A percentile compares a stretch with the other conserved stretches of the same genome.
These are phyloP conservation scores for Boletus huronensis DNA, from an alignment of 768 basidiomycete genomes.

Conservation along the genomic window DNA sequence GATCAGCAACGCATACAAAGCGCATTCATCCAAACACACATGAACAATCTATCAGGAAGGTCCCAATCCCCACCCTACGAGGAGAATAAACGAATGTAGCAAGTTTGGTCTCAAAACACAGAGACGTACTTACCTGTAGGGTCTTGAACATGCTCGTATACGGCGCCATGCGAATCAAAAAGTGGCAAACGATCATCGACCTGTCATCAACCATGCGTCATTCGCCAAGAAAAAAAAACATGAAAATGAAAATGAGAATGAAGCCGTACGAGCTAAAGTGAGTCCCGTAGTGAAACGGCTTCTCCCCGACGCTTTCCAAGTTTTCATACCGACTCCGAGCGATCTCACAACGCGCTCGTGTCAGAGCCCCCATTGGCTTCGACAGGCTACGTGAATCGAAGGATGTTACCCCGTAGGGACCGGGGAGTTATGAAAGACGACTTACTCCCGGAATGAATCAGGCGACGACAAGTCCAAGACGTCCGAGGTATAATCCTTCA, in stretches of 20 bases:
- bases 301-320: conserved; percentile 75
- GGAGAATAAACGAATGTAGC: background rate
- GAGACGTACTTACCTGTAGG: conserved; percentile 46
- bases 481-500: conserved; percentile 78
- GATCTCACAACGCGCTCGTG: conserved; percentile 66
- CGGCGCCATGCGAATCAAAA: conserved; percentile 83
- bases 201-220: conserved; percentile 12
- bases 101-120: background rate
- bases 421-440: background rate
- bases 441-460: conserved; percentile 71
- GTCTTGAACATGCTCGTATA: conserved; percentile 96
- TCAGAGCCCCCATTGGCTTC: conserved; percentile 89
- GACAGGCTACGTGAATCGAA: conserved; percentile 51
- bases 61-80: conserved; percentile 91
- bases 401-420: background rate
- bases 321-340: conserved; percentile 73
- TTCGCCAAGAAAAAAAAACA: too few species aligned
- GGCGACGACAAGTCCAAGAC: conserved; percentile 61
- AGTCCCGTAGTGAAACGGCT: conserved; percentile 90
- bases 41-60: conserved; percentile 82
- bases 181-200: conserved; percentile 96
- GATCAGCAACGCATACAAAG: conserved; percentile 4
- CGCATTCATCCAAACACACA: conserved; percentile 36
- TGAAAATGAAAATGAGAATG: too few species aligned
- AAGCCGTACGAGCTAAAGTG: conserved; percentile 73